phyloP scores from a whole-genome alignment of 495 filamentous ascomycete genomes.

The Penicillium argentinense region DNA sequence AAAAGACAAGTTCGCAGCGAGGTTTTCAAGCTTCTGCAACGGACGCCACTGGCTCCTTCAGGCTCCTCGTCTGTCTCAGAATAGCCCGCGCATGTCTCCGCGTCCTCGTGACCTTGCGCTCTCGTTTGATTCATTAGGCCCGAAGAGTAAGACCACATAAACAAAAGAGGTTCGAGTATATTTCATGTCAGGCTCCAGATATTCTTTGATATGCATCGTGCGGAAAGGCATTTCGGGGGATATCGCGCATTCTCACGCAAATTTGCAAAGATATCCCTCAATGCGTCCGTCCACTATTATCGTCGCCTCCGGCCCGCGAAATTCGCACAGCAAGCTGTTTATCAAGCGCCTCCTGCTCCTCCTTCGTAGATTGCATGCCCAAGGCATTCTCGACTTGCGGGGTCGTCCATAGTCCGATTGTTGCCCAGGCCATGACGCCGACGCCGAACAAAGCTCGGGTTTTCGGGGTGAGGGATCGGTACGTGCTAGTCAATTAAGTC shows the following conservation, averaged over 20 bases:
- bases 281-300: constrained; percentile 10
- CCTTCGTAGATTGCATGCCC: constrained; percentile 59
- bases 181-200: too few species aligned
- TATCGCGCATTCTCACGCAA: neutral
- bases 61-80: too few species aligned
- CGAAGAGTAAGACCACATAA: too few species aligned
- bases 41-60: too few species aligned
- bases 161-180: too few species aligned
- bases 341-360: constrained; percentile 59
- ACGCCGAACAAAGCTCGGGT: constrained; percentile 64
- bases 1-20: neutral
- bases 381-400: constrained; percentile 61
- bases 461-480: constrained; percentile 57
- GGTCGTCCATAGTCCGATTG: constrained; percentile 57
- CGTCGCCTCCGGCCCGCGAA: constrained; percentile 32
- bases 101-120: too few species aligned
- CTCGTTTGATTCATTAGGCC: too few species aligned
- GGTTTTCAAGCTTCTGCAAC: too few species aligned
- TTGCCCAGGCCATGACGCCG: constrained; percentile 64
- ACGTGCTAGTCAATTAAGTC: constrained; percentile 45
- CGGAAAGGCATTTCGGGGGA: too few species aligned
- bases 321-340: constrained; percentile 49
- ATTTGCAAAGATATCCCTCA: constrained; percentile 4
- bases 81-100: too few species aligned
- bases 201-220: too few species aligned